Conservation (phyloP, 2,329 filamentous ascomycete genomes). For the Nannizziopsis barbatae region DNA sequence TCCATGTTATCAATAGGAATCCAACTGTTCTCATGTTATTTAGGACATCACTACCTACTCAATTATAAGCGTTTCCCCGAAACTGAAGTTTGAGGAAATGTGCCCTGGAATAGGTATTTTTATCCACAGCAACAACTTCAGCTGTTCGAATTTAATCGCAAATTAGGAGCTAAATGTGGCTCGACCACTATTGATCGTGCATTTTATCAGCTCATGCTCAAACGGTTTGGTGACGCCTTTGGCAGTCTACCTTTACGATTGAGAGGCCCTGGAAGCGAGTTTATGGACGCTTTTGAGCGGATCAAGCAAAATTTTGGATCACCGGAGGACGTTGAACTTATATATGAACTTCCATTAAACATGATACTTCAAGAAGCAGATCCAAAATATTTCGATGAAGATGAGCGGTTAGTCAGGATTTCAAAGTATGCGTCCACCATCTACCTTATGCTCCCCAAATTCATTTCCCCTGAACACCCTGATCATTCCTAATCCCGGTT, state of each 20-base stretch:
- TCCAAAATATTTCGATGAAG: constrained; percentile 11
- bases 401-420: constrained; percentile 9
- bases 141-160: neutral
- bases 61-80: constrained; percentile 12
- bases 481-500: too few relatives aligned
- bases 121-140: neutral
- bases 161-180: constrained; percentile 25
- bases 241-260: constrained; percentile 17
- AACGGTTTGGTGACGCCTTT: constrained; percentile 24
- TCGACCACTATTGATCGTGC: constrained; percentile 27
- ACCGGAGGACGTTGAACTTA: constrained; percentile 5
- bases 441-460: too few relatives aligned
- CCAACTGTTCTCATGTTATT: neutral
- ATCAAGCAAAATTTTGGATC: constrained; percentile 25
- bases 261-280: constrained; percentile 23
- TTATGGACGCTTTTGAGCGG: constrained; percentile 28
- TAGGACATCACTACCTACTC: constrained; percentile 21
- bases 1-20: neutral
- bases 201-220: constrained; percentile 24
- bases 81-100: constrained; percentile 15
- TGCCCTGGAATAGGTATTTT: constrained; percentile 9
- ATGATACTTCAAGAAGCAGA: constrained; percentile 10
- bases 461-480: too few relatives aligned
- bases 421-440: constrained; percentile 2
- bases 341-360: constrained; percentile 16